Evolutionary conservation across 108 stramenopile species (phyloP), one percentile per base, ranked within the genome.

Genomic region (Fragilaria crotonensis): DNA sequence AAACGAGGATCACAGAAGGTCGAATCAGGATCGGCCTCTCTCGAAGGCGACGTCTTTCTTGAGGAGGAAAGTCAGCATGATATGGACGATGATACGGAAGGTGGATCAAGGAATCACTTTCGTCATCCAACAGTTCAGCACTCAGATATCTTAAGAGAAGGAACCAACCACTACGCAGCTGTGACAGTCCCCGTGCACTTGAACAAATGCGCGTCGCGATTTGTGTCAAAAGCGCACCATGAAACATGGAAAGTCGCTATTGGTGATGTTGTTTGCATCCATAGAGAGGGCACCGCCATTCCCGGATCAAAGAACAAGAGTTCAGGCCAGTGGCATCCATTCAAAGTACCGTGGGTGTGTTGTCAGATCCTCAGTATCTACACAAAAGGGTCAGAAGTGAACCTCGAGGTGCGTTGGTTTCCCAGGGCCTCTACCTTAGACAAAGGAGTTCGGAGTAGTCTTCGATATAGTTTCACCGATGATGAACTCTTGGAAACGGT

Each of bases 401-500:
- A 20, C 3, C 29, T 80, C 41, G 79, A 80, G 48, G 36, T 80
- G 5, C 70, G 73, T 25, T 62, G 70, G 26, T 67, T 75, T 25
- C 54, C 45, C 23, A 65, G 70, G 9, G 21, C 4, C 0, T 59
- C 63, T 22, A 67, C 73, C 25, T 48, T 80, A 29, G 60, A 72
- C 1, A 14, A 3, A 11, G 46, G 50, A 23, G 53, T 33, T 19
- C 51, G 44, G 36, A 22, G 33, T 1, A 54, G 59, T 21, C 29
- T 62, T 22, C 72, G 62, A 27, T 36, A 55, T 50, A 48, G 67
- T 23, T 18, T 27, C 3, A 56, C 48, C 3, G 26, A 61, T 47
- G 57, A 81, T 69, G 62, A 68, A 58, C 48, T 75, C 28, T 72
- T 72, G 71, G 83, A 83, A 76, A 70, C 83, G 27, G 59, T 78